phyloP scores from a whole-genome alignment of 23 red algal species.

The Gracilaria domingensis region DNA sequence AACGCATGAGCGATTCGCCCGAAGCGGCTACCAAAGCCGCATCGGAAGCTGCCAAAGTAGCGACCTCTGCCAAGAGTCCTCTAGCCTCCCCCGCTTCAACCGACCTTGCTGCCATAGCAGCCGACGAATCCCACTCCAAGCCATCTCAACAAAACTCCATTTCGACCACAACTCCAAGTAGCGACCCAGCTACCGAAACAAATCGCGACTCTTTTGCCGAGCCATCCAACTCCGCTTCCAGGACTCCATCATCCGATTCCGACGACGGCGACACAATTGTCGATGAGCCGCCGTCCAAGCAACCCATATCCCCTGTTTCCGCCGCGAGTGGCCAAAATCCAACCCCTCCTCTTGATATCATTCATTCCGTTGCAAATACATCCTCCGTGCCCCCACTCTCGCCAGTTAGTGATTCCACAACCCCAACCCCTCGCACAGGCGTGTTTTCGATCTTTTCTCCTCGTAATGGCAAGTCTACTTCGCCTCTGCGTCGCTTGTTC shows the following conservation, averaged over 20 bases:
- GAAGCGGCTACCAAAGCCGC: constrained; percentile 30
- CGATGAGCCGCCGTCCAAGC: constrained; percentile 17
- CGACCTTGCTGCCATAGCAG: neutral
- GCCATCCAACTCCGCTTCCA: constrained; percentile 7
- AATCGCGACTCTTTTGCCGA: constrained; percentile 1
- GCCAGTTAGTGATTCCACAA: neutral
- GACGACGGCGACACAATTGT: constrained; percentile 30
- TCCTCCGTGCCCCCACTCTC: constrained; percentile 30
- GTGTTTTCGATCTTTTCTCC: constrained; percentile 26
- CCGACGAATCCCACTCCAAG: neutral
- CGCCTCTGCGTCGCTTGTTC: constrained; percentile 24
- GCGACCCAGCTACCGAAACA: neutral
- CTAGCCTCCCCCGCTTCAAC: neutral
- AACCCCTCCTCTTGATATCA: constrained; percentile 28
- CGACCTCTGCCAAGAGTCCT: neutral
- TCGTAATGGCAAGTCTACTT: constrained; percentile 7
- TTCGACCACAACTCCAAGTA: neutral
- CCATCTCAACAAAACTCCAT: neutral
- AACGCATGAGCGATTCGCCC: constrained; percentile 18
- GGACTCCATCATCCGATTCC: constrained; percentile 11
- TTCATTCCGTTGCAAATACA: constrained; percentile 49
- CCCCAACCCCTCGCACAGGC: constrained; percentile 29
- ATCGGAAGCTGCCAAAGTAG: constrained; percentile 21
- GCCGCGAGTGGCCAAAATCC: neutral
- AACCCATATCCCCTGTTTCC: constrained; percentile 1